These are phyloP conservation scores for Aspergillus spinulosporus DNA, from an alignment of 2,329 filamentous ascomycete species.

Conservation along the genomic window DNA sequence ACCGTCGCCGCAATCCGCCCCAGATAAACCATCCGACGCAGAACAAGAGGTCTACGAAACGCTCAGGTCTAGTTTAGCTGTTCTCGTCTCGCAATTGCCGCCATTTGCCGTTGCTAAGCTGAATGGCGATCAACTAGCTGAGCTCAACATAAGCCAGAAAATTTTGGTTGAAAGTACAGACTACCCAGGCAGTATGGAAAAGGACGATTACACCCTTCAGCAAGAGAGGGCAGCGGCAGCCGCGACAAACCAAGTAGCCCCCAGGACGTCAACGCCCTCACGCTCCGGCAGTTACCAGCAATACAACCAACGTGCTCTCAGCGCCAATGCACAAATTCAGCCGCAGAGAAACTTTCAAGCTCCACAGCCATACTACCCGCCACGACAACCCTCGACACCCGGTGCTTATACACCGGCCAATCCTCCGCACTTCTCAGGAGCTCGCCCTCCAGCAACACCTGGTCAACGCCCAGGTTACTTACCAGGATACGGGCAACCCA, in stretches of 20 bases:
- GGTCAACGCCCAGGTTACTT: constrained; percentile 41
- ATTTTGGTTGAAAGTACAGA: constrained; percentile 71
- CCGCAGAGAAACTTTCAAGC: constrained; percentile 32
- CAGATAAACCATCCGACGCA: constrained; percentile 56
- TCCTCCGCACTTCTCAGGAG: constrained; percentile 30
- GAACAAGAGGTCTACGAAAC: constrained; percentile 66
- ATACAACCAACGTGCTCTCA: constrained; percentile 38
- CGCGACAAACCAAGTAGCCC: constrained; percentile 29
- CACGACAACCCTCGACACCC: constrained; percentile 34
- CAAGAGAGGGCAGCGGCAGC: constrained; percentile 41
- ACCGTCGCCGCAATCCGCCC: constrained; percentile 38
- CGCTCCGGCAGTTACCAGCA: constrained; percentile 34
- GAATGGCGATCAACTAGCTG: constrained; percentile 80
- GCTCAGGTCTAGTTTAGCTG: constrained; percentile 70
- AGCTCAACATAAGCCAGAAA: constrained; percentile 77
- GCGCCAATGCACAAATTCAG: constrained; percentile 31
- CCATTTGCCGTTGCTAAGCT: constrained; percentile 84
- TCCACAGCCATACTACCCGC: constrained; percentile 32
- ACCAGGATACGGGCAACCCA: constrained; percentile 37
- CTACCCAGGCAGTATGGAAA: constrained; percentile 78
- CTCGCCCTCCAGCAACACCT: constrained; percentile 38
- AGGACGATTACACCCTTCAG: constrained; percentile 67
- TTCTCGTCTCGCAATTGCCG: constrained; percentile 73
- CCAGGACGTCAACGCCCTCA: constrained; percentile 38
- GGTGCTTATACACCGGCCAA: constrained; percentile 36